Base-by-base conservation (phyloP, 1,284 basidiomycete genomes). In the Tilletia indica region DNA sequence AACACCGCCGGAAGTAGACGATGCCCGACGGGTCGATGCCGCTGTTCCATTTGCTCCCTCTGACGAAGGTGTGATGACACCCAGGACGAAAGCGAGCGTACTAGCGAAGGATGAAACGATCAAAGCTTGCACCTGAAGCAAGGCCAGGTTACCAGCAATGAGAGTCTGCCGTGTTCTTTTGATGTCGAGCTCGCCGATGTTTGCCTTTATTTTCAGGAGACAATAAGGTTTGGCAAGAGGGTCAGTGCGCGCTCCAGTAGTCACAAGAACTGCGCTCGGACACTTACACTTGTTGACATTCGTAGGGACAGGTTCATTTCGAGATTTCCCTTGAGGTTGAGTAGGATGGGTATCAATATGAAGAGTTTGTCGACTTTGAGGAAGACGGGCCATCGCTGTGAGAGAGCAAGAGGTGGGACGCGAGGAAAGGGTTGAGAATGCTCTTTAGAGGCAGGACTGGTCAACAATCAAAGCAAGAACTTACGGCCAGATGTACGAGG, bases 281-380 rank as follows among this genome's bases (percentile, higher is more conserved):
- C 49, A 77, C 80, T 72, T 64, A 83, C 82, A 4, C 85, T 85
- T 3, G 87, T 87, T 6, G 85, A 86, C 77, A 87, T 85, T 38
- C 86, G 83, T 4, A 87, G 85, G 6, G 85, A 85, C 2, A 87
- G 89, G 76, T 94, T 95, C 92, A 96, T 95, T 85, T 96, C 94
- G 63, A 98, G 89, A 79, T 97, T 97, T 19, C 96, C 96, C 83
- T 97, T 97, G 74, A 99, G 89, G 80, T 98, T 99, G 77, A 96
- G 89, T 31, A 98, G 87, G 78, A 97, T 94, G 12, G 96, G 95
- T 8, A 97, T 91, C 72, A 98, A 92, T 87, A 98, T 95, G 80
- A 98, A 95, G 71, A 98, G 90, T 84, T 99, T 95, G 87, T 97
- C 92, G n/a, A 83, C 81, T 70, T 91, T 89, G 68, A 88, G 88